These are phyloP conservation scores for Rhodocollybia butyracea DNA, from an alignment of 768 basidiomycete genomes.

Conservation along the genomic window DNA sequence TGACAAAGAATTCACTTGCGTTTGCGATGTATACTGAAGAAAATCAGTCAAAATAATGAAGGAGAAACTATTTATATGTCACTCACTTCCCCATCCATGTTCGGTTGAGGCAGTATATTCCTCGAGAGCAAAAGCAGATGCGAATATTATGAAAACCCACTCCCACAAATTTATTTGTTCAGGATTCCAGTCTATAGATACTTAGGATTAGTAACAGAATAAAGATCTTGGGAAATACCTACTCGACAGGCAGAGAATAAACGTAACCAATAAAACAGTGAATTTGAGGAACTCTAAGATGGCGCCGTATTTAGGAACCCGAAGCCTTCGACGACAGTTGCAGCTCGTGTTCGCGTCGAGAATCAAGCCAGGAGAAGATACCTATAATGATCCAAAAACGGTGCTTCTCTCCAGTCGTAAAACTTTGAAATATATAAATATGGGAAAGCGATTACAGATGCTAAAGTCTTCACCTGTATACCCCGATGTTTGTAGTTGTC, in stretches of 20 bases:
- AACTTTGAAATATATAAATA: slow-evolving; percentile 53
- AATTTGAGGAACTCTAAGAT: slow-evolving; percentile 82
- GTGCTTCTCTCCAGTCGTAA: slow-evolving; percentile 63
- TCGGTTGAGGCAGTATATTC: slow-evolving; percentile 88
- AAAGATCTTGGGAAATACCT: slow-evolving; percentile 5
- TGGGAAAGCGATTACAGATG: background rate
- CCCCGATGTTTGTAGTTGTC: slow-evolving; percentile 82
- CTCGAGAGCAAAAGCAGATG: slow-evolving; percentile 73
- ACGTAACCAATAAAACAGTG: slow-evolving; percentile 59
- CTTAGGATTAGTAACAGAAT: background rate
- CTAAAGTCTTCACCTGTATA: background rate
- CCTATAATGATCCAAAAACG: slow-evolving; percentile 86
- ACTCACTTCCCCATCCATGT: slow-evolving; percentile 84
- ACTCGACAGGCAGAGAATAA: slow-evolving; percentile 77
- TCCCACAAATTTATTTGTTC: slow-evolving; percentile 59
- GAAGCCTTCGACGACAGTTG: no score
- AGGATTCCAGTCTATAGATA: slow-evolving; percentile 44
- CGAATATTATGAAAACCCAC: slow-evolving; percentile 69
- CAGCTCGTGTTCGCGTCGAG: no score
- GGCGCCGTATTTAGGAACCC: slow-evolving; percentile 78
- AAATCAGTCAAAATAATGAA: background rate
- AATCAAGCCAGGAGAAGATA: no score
- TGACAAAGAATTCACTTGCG: slow-evolving; percentile 34
- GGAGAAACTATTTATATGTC: background rate
- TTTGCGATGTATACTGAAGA: slow-evolving; percentile 77